These are phyloP conservation scores for Lithocarpus polystachyus DNA, from an alignment of 306 rosid species.

Conservation along the genomic window DNA sequence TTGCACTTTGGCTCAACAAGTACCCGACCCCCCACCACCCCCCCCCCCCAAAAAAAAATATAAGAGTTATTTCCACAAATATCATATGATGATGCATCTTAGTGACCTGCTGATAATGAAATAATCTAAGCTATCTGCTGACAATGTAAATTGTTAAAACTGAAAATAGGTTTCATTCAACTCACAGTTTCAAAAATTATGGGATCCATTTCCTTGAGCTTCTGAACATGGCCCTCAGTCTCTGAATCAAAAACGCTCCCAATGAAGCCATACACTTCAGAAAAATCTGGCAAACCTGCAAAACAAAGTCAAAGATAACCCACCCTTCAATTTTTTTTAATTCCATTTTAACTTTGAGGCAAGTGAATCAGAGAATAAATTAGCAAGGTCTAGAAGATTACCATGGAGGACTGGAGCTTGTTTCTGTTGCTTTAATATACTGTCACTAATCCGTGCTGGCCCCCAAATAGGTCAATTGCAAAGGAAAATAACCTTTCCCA, in stretches of 20 bases:
- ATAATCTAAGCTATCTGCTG: background rate
- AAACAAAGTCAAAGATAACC: conserved; percentile 18
- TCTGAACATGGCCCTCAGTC: conserved; percentile 61
- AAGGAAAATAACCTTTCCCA: background rate
- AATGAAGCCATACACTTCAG: conserved; percentile 84
- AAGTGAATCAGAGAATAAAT: background rate
- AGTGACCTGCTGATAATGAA: background rate
- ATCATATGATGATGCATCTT: background rate
- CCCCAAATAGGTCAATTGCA: background rate
- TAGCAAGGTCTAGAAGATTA: conserved; percentile 25
- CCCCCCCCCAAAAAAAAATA: background rate
- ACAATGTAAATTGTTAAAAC: conserved; percentile 9
- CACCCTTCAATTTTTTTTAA: background rate
- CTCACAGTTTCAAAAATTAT: conserved; percentile 89
- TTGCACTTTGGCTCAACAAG: background rate
- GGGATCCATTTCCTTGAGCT: conserved; percentile 94
- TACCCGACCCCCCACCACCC: background rate
- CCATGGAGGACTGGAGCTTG: conserved; percentile 59
- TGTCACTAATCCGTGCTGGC: background rate
- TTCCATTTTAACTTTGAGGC: background rate
- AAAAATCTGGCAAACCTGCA: conserved; percentile 77
- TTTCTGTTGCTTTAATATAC: conserved; percentile 48
- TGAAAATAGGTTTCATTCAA: conserved; percentile 21
- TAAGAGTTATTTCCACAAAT: background rate
- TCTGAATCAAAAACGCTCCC: conserved; percentile 92